Base-by-base conservation (phyloP, 331 rosid species). In the Spiraea crenata region DNA sequence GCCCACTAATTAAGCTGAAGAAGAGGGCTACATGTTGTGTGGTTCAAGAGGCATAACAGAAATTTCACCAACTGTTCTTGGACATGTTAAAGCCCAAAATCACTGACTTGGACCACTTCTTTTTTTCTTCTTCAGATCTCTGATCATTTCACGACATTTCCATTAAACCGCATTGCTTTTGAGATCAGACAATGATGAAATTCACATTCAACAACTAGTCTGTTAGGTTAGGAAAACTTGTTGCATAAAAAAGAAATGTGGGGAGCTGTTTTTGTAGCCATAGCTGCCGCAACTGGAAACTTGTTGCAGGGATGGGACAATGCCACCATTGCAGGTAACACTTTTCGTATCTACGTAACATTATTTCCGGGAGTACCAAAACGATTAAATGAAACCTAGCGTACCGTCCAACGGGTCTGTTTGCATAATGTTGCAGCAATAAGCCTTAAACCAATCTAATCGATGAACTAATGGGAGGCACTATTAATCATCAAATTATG, bases 221-320 rank as follows among this genome's bases (percentile, higher is more conserved):
- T 25, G 31, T 25, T 25, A 1, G 2, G 2, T 25, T 25, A 25
- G 31, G 31, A 40, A 39, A 9, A 3, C 5, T 61, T 61, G 48
- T n/a, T 8, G 54, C 54, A 19, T 9, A 11, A 40, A 14, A 73
- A 42, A 76, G 55, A 59, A 25, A 76, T 69, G 80, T 3, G 61
- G 48, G 80, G 80, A 20, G 40, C 75, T 61, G 80, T 66, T 49
- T 12, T 54, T 56, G 80, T 76, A 65, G 80, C 80, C 54, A 62
- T 76, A 25, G 80, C 65, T 34, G 80, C 80, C 17, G 47, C 80
- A 17, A 69, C 54, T 3, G 80, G 80, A 31, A 76, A 69, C 64
- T 69, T 76, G 52, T 66, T 76, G 50, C 80, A 76, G 52, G 75
- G 80, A 50, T 76, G 80, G 80, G 80, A 76, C 60, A 76, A 69